Evolutionary conservation across 2,329 filamentous ascomycete genomes (phyloP).

Genomic region (Exophiala dermatitidis): DNA sequence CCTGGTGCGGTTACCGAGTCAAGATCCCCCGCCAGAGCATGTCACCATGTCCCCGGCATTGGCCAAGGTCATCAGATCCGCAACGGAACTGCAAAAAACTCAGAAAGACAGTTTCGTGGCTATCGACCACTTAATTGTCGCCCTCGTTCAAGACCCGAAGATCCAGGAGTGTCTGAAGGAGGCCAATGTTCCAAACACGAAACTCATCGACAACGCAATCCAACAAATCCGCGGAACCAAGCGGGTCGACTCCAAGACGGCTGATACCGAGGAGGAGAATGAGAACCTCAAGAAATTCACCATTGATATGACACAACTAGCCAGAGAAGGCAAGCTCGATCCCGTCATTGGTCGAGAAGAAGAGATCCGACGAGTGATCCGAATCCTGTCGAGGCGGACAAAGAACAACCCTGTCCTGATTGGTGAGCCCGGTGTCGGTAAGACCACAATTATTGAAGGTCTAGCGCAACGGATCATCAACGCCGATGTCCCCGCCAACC

Average conservation of each 20-base stretch:
- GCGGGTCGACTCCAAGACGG: constrained; percentile 91
- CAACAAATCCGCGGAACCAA: constrained; percentile 85
- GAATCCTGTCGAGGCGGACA: constrained; percentile 82
- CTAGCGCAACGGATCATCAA: constrained; percentile 93
- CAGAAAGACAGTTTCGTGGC: constrained; percentile 95
- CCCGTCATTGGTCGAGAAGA: constrained; percentile 89
- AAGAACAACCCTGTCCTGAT: constrained; percentile 99
- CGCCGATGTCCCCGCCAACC: constrained; percentile 88
- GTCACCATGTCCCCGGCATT: constrained; percentile 77
- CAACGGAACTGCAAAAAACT: constrained; percentile 87
- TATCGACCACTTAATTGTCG: constrained; percentile 86
- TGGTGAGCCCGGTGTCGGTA: constrained; percentile 95
- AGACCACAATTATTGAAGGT: constrained; percentile 96
- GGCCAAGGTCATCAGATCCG: constrained; percentile 71
- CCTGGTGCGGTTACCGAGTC: constrained; percentile 82
- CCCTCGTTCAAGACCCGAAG: constrained; percentile 68
- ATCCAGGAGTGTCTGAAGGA: constrained; percentile 72
- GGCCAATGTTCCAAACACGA: constrained; percentile 82
- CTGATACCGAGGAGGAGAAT: constrained; percentile 81
- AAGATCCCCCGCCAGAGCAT: constrained; percentile 88
- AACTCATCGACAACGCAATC: constrained; percentile 84
- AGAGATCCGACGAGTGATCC: constrained; percentile 90
- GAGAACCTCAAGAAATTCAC: constrained; percentile 98
- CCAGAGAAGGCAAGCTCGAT: constrained; percentile 91
- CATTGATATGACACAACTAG: constrained; percentile 95